A percentile compares a stretch with the other conserved stretches of the same genome.
Evolutionary conservation across 257 asterid species (phyloP).

Genomic region (Jacaranda copaia): DNA sequence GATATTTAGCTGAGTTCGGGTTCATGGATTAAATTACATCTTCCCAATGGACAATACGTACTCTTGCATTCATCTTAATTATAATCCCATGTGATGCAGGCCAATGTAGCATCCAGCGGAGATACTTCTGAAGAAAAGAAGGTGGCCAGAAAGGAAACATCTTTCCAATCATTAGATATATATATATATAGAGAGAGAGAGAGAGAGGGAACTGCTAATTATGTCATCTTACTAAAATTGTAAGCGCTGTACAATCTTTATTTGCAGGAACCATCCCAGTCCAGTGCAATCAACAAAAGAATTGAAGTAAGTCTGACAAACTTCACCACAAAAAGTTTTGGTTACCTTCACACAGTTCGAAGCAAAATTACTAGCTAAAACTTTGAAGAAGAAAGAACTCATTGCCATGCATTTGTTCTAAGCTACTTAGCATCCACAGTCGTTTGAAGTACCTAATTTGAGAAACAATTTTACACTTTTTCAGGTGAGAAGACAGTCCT

Average conservation of each 20-base stretch:
- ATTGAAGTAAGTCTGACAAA: slow-evolving; percentile 59
- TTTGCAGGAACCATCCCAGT: slow-evolving; percentile 45
- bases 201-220: no score
- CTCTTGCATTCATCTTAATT: not conserved
- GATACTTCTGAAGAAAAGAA: slow-evolving; percentile 17
- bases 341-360: not conserved
- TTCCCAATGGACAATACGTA: not conserved
- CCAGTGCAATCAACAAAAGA: slow-evolving; percentile 51
- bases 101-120: not conserved
- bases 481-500: slow-evolving; percentile 86
- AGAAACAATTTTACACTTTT: not conserved
- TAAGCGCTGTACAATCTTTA: not conserved
- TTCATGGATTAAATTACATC: not conserved
- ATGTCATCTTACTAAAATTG: not conserved
- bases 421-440: no score
- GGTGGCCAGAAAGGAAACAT: slow-evolving; percentile 3
- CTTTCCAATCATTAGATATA: no score
- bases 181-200: no score
- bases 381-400: no score
- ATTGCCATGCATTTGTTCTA: no score
- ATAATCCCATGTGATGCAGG: slow-evolving; percentile 21
- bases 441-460: no score
- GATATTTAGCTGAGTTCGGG: not conserved
- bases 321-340: not conserved
- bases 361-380: not conserved